A percentile compares a stretch with the other conserved stretches of the same genome.
Conservation (phyloP, 148 eudicot species). For the Rhododendron mucronatum region DNA sequence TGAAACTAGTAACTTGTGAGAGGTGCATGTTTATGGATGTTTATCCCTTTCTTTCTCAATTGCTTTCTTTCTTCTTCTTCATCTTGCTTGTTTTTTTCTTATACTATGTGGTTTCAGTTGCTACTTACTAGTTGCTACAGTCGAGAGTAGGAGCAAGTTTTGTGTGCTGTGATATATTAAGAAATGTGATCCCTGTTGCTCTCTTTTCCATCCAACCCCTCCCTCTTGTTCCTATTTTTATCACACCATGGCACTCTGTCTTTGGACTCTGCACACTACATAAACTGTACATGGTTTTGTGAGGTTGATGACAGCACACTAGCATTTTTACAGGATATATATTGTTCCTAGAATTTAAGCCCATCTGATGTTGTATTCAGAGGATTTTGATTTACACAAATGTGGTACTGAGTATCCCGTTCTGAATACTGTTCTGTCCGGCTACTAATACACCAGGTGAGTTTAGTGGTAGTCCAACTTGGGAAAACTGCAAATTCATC, state of each 20-base stretch:
- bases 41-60: not conserved
- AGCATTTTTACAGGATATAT: not conserved
- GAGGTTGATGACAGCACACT: not conserved
- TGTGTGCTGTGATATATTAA: not conserved
- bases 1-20: conserved; percentile 83
- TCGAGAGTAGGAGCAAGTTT: not conserved
- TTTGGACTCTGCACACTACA: not conserved
- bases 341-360: not conserved
- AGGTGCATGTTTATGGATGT: conserved; percentile 38
- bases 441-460: not conserved
- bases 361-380: not conserved
- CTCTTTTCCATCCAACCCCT: not conserved
- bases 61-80: not conserved
- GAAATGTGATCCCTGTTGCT: not conserved
- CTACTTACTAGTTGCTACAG: not conserved
- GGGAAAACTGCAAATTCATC: not conserved
- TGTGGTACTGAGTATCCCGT: not conserved
- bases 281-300: not conserved
- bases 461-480: not conserved
- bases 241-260: not conserved
- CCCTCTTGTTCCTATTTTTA: not conserved
- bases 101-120: not conserved
- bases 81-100: not conserved
- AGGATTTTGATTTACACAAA: not conserved
- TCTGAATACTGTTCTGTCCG: not conserved